These are phyloP conservation scores for Strobilomyces dryophilus DNA, from an alignment of 768 basidiomycete species.

Conservation along the genomic window DNA sequence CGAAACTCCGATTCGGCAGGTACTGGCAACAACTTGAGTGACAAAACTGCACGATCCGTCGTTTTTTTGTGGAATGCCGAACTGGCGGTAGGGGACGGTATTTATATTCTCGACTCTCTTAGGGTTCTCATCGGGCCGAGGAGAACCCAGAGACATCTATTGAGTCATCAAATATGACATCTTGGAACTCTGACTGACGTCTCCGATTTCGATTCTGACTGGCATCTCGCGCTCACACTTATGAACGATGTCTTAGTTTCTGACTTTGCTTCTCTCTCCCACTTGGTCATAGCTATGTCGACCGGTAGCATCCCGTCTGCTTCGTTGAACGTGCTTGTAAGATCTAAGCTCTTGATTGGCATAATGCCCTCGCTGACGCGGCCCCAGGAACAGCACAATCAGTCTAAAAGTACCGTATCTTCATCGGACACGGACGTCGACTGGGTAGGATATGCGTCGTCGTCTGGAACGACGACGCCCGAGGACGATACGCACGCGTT, in stretches of 20 bases:
- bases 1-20: too few relatives aligned
- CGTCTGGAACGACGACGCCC: conserved; percentile 30
- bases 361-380: background rate
- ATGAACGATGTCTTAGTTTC: background rate
- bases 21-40: too few relatives aligned
- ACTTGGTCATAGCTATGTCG: background rate
- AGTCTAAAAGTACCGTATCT: conserved; percentile 4
- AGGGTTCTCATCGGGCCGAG: background rate
- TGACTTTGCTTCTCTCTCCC: background rate
- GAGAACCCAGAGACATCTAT: background rate
- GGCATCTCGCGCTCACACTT: background rate
- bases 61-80: too few relatives aligned
- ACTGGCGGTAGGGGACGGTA: too few relatives aligned
- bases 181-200: background rate
- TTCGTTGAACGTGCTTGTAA: conserved; percentile 1
- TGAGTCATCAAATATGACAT: background rate
- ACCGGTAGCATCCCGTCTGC: background rate
- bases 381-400: conserved; percentile 2
- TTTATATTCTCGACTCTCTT: background rate
- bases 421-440: conserved; percentile 23
- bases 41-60: too few relatives aligned
- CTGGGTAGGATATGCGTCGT: conserved; percentile 21
- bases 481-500: conserved; percentile 27
- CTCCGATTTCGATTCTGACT: conserved; percentile 4
- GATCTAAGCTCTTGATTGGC: background rate